Conservation (phyloP, 345 rosid species). For the Pistacia atlantica region DNA sequence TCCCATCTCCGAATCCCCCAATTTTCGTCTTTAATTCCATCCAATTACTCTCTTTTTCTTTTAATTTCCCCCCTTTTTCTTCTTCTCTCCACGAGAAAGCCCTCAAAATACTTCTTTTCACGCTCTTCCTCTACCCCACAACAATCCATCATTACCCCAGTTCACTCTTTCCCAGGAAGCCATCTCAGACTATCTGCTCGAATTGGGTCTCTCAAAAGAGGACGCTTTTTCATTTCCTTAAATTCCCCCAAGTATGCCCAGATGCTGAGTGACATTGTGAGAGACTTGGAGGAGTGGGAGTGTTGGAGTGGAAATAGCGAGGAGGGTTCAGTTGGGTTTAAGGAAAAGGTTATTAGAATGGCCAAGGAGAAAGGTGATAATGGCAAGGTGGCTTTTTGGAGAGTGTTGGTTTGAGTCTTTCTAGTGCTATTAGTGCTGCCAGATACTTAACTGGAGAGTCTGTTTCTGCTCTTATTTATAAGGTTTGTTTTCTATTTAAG, state of each 20-base stretch:
- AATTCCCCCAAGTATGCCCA: too few relatives aligned
- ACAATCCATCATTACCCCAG: slow-evolving; percentile 14
- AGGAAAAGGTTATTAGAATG: slow-evolving; percentile 66
- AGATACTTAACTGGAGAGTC: slow-evolving; percentile 63
- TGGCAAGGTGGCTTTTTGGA: slow-evolving; percentile 83
- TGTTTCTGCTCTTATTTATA: slow-evolving; percentile 54
- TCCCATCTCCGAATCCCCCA: too few relatives aligned
- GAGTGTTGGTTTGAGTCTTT: slow-evolving; percentile 72
- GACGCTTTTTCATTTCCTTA: slow-evolving; percentile 53
- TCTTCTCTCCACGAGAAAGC: too few relatives aligned
- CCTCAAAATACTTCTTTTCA: too few relatives aligned
- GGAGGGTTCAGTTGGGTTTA: slow-evolving; percentile 45
- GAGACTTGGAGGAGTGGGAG: slow-evolving; percentile 79
- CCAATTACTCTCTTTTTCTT: too few relatives aligned
- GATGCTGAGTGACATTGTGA: too few relatives aligned
- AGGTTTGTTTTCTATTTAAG: slow-evolving; percentile 35
- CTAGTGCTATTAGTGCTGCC: slow-evolving; percentile 73
- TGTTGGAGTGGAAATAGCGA: slow-evolving; percentile 42
- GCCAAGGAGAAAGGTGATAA: slow-evolving; percentile 76
- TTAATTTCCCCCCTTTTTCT: too few relatives aligned
- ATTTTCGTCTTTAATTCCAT: too few relatives aligned
- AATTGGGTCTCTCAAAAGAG: slow-evolving; percentile 47
- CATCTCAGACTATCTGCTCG: slow-evolving; percentile 51
- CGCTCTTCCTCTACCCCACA: too few relatives aligned
- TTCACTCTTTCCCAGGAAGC: slow-evolving; percentile 51